phyloP scores from a whole-genome alignment of 106 monocot genomes.

The Apostasia ramifera region DNA sequence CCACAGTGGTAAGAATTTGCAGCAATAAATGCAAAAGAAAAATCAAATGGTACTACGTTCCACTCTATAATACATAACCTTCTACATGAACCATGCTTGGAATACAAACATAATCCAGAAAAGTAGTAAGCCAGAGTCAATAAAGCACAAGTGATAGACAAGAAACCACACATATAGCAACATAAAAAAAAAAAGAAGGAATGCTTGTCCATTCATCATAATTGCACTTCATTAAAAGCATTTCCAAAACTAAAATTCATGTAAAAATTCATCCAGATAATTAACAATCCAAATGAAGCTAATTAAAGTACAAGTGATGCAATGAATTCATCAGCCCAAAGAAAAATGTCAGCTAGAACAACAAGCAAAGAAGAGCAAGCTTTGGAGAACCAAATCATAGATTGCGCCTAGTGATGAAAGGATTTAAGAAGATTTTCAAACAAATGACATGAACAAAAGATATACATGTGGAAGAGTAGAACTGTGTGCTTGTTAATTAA shows the following conservation, averaged over 20 bases:
- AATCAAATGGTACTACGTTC: not conserved
- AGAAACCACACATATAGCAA: not conserved
- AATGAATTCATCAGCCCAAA: not conserved
- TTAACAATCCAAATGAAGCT: not conserved
- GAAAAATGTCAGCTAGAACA: not conserved
- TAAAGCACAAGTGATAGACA: not conserved
- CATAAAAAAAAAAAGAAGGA: not conserved
- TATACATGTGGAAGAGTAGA: too few species aligned
- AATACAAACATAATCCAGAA: too few species aligned
- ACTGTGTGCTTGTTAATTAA: too few species aligned
- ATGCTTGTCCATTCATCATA: not conserved
- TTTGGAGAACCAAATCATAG: not conserved
- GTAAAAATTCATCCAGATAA: not conserved
- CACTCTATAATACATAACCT: too few species aligned
- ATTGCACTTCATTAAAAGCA: not conserved
- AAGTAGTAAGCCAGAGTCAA: not conserved
- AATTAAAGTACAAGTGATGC: not conserved
- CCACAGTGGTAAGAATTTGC: too few species aligned
- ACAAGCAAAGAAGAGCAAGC: not conserved
- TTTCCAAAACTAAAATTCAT: not conserved
- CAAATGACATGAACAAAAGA: too few species aligned
- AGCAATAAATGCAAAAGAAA: not conserved
- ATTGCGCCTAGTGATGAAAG: not conserved
- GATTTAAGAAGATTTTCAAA: too few species aligned
- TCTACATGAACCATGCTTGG: too few species aligned